phyloP scores from a whole-genome alignment of 2,329 filamentous ascomycete species.

The Paecilomyces niveus region DNA sequence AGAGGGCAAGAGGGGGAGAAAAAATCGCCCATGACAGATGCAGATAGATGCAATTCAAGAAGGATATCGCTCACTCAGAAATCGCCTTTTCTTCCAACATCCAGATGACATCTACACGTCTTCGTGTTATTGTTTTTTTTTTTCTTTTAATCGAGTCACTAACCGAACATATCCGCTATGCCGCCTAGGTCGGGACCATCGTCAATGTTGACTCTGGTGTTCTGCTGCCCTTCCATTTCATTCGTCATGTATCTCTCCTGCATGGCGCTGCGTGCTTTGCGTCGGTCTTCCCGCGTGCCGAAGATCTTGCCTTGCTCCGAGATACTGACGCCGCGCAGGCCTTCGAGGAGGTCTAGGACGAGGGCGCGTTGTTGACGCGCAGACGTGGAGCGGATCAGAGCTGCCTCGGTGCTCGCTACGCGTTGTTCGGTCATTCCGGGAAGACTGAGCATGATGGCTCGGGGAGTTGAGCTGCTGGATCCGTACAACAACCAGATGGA shows the following conservation, averaged over 20 bases:
- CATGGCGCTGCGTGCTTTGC: constrained; percentile 35
- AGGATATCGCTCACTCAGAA: background rate
- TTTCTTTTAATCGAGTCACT: constrained; percentile 3
- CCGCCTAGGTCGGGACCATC: constrained; percentile 45
- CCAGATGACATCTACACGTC: background rate
- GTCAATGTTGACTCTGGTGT: constrained; percentile 35
- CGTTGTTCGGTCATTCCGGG: constrained; percentile 66
- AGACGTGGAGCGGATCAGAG: constrained; percentile 48
- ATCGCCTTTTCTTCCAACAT: background rate
- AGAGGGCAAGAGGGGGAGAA: background rate
- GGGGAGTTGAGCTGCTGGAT: constrained; percentile 60
- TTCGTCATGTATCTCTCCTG: constrained; percentile 38
- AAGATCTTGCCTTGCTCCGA: constrained; percentile 84
- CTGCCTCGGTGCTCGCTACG: constrained; percentile 58
- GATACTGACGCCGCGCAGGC: constrained; percentile 83
- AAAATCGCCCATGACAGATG: background rate
- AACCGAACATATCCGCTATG: constrained; percentile 49
- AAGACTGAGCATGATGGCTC: constrained; percentile 67
- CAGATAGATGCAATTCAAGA: background rate
- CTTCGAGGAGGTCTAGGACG: constrained; percentile 76
- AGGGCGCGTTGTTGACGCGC: constrained; percentile 73
- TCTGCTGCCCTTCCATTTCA: constrained; percentile 36
- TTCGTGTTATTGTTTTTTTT: background rate
- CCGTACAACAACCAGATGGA: constrained; percentile 74
- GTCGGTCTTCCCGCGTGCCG: constrained; percentile 31